Evolutionary conservation across 2,329 filamentous ascomycete species (phyloP), one percentile per base, ranked within the genome.

Genomic region (Pseudomassariella vexata): DNA sequence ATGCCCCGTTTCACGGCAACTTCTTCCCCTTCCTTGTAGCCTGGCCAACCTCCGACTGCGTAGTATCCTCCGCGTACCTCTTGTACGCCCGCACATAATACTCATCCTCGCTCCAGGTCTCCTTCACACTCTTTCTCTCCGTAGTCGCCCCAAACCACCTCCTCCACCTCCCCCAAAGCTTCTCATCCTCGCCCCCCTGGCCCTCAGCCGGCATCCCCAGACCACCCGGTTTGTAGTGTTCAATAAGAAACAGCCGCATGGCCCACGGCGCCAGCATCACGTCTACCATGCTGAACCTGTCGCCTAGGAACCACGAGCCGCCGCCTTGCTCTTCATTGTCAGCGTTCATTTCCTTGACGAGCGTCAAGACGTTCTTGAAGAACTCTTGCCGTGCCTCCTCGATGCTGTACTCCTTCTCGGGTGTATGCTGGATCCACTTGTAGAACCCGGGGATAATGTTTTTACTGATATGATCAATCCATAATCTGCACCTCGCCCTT

Each of bases 221-320:
- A 0, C 73, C 73, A 0, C 70, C 71, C 0, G 59, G 49, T 49
- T 89, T 89, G 51, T 82, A 89, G 40, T 85, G 70, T 45, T 89
- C 82, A 43, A 89, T 79, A 5, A 86, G 60, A 64, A 82, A 89
- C 14, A 87, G 50, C 10, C 84, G 66, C 46, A 78, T 71, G 0
- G 79, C 77, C 82, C 82, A 89, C 1, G 84, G 84, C 22, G 78
- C 83, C 3, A 88, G 59, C 40, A 76, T 71, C 16, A 87, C 63
- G 53, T 90, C 85, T 10, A 86, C 73, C 14, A 88, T 57, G 33
- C 70, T 70, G n/a, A 85, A 70, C 23, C 68, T 59, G 1, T 62
- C 53, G 2, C 83, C 83, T 1, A 79, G 50, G 49, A 88, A 89
- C 59, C 73, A 89, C 0, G 82, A 83, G 0, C 78, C 78, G 16